Base-by-base conservation (phyloP, 441 rosid species). In the Populus hybrid region DNA sequence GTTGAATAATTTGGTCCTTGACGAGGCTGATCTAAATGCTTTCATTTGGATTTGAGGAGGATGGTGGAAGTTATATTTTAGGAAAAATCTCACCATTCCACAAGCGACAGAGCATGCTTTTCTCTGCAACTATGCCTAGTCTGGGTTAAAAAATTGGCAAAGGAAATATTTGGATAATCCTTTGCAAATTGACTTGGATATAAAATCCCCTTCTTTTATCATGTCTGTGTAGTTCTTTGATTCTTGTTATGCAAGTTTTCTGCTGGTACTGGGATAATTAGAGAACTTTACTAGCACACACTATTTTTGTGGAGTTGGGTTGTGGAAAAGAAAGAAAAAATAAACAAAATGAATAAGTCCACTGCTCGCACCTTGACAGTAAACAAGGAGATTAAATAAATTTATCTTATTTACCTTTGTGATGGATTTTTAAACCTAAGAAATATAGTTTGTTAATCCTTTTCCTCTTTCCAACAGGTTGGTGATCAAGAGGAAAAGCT, bases 1-100 rank as follows among this genome's bases (percentile, higher is more conserved):
- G 95, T 95, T 78, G 92, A 91, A 81, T 95, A 67, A n/a, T 87
- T 84, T 95, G 86, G 98, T 95, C 19, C 97, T 95, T 76, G 99
- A 95, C 81, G 99, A 95, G 89, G 99, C 98, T 76, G 99, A 95
- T 82, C 98, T n/a, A 91, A 88, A 95, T 95, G 99, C 99, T 95
- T 88, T 97, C 98, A 1, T 96, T 95, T 86, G 99, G 99, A 46
- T 95, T 95, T 74, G 99, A 94, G 89, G 98, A 95, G 86, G 98
- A 87, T 57, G 99, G n/a, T 95, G 12, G 99, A 95, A 83, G 79
- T 89, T 18, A 95, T 95, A n/a, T n/a, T 84, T 86, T 95, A 71
- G 94, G n/a, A n/a, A 95, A 84, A 90, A 89, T 85, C 92, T 95
- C n/a, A 70, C 97, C 99, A 4, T 21, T n/a, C n/a, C 89, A 8